These are phyloP conservation scores for Bacterosira constricta DNA, from an alignment of 108 stramenopile species.

Conservation along the genomic window DNA sequence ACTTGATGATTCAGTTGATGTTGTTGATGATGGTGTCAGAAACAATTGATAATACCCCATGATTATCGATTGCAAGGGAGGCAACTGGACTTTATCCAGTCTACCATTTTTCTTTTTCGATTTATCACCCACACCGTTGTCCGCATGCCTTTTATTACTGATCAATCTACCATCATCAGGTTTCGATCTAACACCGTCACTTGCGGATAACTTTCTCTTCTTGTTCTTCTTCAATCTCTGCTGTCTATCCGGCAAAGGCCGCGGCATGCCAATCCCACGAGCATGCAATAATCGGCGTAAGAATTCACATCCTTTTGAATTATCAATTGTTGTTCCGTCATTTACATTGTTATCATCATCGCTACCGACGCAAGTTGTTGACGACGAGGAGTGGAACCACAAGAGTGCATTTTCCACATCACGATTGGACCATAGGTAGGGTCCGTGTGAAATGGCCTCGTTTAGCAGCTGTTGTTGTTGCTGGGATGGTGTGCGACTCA, in stretches of 20 bases:
- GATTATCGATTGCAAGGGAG: conserved; percentile 23
- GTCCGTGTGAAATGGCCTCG: conserved; percentile 36
- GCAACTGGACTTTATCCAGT: neutral
- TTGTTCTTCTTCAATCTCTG: neutral
- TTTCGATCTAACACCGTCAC: neutral
- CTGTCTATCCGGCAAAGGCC: neutral
- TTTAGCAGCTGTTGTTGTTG: conserved; percentile 16
- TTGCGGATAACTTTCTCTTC: neutral
- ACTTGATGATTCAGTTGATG: no score
- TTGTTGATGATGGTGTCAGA: no score
- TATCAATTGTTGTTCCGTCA: neutral
- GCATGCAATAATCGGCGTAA: conserved; percentile 28
- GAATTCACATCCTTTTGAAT: conserved; percentile 25
- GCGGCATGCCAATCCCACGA: conserved; percentile 14
- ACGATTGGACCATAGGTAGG: conserved; percentile 35
- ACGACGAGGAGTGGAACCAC: conserved; percentile 22
- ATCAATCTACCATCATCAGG: neutral
- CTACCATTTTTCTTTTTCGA: neutral
- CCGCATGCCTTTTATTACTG: neutral
- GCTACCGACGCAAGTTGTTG: neutral
- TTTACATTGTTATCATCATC: neutral
- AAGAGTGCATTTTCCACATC: conserved; percentile 48
- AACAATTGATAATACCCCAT: conserved; percentile 38
- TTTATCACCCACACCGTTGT: neutral
- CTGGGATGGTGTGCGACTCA: no score